These are phyloP conservation scores for Malus hybrid DNA, from an alignment of 331 rosid species.

Conservation along the genomic window DNA sequence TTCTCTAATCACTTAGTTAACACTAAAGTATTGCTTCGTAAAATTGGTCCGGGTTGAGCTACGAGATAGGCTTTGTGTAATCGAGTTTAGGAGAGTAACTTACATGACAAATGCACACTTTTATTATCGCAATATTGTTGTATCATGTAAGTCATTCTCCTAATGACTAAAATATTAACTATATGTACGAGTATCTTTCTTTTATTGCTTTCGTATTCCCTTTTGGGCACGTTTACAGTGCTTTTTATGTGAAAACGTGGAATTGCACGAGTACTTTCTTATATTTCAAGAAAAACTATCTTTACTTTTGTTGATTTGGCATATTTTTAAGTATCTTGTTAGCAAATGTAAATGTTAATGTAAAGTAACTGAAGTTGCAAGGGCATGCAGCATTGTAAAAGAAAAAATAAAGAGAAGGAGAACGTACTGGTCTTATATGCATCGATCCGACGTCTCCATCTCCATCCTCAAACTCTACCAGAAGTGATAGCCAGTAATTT, in stretches of 20 bases:
- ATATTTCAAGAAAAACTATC: not conserved
- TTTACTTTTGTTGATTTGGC: not conserved
- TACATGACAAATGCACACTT: too few relatives aligned
- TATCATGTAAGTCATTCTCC: too few relatives aligned
- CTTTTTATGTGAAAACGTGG: not conserved
- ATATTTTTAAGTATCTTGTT: too few relatives aligned
- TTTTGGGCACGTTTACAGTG: slow-evolving; percentile 22
- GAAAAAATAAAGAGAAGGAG: not conserved
- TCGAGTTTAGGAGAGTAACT: too few relatives aligned
- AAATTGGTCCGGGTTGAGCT: not conserved
- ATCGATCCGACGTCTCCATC: slow-evolving; percentile 82
- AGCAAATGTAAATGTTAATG: too few relatives aligned
- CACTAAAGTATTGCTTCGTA: not conserved
- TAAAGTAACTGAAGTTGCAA: not conserved
- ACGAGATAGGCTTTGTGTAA: not conserved
- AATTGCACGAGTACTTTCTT: not conserved
- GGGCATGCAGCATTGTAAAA: not conserved
- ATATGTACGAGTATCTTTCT: too few relatives aligned
- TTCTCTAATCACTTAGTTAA: not conserved
- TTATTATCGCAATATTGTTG: too few relatives aligned
- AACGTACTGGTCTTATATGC: slow-evolving; percentile 64
- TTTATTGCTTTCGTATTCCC: not conserved
- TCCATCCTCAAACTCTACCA: slow-evolving; percentile 70
- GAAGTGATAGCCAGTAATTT: slow-evolving; percentile 69
- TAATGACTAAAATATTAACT: too few relatives aligned